Evolutionary conservation across 1,284 basidiomycete genomes (phyloP), one percentile per base, ranked within the genome.

Genomic region (Neonothopanus nambi): DNA sequence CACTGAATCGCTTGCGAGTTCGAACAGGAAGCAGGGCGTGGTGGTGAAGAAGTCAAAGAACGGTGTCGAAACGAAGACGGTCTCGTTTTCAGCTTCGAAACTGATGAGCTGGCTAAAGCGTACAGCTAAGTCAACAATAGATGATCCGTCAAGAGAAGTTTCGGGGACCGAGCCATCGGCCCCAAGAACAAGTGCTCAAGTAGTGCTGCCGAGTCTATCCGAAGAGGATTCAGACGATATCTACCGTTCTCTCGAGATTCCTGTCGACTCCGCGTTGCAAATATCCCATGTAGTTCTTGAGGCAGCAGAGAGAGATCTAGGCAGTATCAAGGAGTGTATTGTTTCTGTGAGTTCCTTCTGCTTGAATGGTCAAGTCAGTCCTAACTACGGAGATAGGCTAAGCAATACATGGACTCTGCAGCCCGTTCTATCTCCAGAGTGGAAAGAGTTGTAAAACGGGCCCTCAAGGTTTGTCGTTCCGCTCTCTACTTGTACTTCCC

Each of bases 41-140:
- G 30, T 33, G 45, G 76, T 73, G 58, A 72, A 66, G 47, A 72
- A 74, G 60, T 73, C 69, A 48, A 67, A 70, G 36, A 5, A 11
- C 66, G 52, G 59, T 69, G 26, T 61, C 52, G 28, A 69, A 72
- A 58, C 46, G 20, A 54, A 42, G 24, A 12, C 42, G 13, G 30
- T 42, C 8, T 48, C 51, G 18, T 23, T 30, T 12, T 23, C 17
- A 17, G 30, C 78, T 3, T 72, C 77, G 44, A 78, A 74, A 59
- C 65, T 88, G 49, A 84, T 80, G 57, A 74, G 78, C 4, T 88
- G 86, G 86, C 67, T 84, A 62, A 82, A 76, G 66, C 80, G 78
- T 21, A 57, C 47, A 1, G 40, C 51, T 17, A 39, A 35, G 30
- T 33, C 30, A 33, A 9, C 30, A 33, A 33, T 13, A 51, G 68